Percentiles rank a stretch among this genome's conserved stretches.
These are phyloP conservation scores for Dictyostelium purpureum DNA, from an alignment of 78 protist species.

Conservation along the genomic window DNA sequence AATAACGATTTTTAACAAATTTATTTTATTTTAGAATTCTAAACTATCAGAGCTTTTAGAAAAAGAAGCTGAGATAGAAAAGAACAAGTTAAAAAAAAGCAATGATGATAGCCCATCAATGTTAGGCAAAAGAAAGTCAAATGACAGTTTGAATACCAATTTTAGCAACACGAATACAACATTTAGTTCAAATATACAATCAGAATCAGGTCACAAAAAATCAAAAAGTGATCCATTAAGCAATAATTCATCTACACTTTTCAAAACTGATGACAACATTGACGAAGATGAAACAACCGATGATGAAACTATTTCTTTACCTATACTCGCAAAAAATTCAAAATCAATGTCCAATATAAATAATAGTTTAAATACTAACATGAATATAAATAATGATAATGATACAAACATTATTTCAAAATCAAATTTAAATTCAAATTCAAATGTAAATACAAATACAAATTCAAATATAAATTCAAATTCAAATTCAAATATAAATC, in stretches of 20 bases:
- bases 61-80: background rate
- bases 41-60: constrained; percentile 11
- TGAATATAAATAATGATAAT: background rate
- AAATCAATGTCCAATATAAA: constrained; percentile 34
- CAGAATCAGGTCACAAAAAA: background rate
- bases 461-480: background rate
- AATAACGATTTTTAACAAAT: background rate
- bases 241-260: background rate
- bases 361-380: background rate
- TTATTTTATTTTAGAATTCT: background rate
- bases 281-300: constrained; percentile 23
- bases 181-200: background rate
- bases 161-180: background rate
- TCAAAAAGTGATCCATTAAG: background rate
- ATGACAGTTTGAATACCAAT: background rate
- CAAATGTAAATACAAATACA: background rate
- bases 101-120: background rate
- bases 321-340: background rate
- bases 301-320: constrained; percentile 21
- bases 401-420: background rate
- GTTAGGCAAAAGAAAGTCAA: constrained; percentile 73
- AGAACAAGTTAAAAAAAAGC: background rate
- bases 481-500: background rate
- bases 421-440: background rate
- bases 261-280: background rate